A percentile compares a stretch with the other conserved stretches of the same genome.
Conservation (phyloP, 2,329 filamentous ascomycete genomes). For the Bipolaris victoriae region DNA sequence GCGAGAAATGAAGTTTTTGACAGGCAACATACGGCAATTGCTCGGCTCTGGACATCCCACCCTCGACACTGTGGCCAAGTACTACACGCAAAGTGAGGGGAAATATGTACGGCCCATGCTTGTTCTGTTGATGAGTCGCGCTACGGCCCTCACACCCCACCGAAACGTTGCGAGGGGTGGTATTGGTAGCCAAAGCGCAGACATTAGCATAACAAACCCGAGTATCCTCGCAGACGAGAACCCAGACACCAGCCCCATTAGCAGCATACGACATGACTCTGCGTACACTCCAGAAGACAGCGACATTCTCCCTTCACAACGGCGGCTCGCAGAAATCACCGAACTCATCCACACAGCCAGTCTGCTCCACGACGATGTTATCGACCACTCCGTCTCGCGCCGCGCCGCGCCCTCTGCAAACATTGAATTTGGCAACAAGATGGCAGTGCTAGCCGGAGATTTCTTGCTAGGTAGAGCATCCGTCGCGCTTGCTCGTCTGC, state of each 20-base stretch:
- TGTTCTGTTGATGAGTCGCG: slow-evolving; percentile 94
- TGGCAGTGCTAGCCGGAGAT: slow-evolving; percentile 97
- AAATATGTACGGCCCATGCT: slow-evolving; percentile 96
- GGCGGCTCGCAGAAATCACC: slow-evolving; percentile 92
- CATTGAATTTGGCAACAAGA: slow-evolving; percentile 96
- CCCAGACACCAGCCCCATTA: slow-evolving; percentile 58
- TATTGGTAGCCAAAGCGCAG: slow-evolving; percentile 50
- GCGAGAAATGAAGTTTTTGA: slow-evolving; percentile 96
- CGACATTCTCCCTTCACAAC: slow-evolving; percentile 89
- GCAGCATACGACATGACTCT: slow-evolving; percentile 59
- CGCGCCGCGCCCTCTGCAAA: slow-evolving; percentile 88
- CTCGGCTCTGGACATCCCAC: slow-evolving; percentile 93
- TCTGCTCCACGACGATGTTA: slow-evolving; percentile 96
- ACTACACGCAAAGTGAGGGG: slow-evolving; percentile 95
- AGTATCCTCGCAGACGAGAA: slow-evolving; percentile 80
- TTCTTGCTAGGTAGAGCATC: slow-evolving; percentile 93
- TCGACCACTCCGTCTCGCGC: slow-evolving; percentile 86
- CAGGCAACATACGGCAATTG: slow-evolving; percentile 90
- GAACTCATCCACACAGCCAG: slow-evolving; percentile 98
- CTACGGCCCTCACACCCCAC: slow-evolving; percentile 80
- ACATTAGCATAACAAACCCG: slow-evolving; percentile 65
- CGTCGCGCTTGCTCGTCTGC: slow-evolving; percentile 85
- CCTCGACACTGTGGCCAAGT: slow-evolving; percentile 93
- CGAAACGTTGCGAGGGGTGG: slow-evolving; percentile 23
- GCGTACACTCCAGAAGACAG: slow-evolving; percentile 55